These are phyloP conservation scores for Epichloe aotearoae DNA, from an alignment of 2,329 filamentous ascomycete species.

Conservation along the genomic window DNA sequence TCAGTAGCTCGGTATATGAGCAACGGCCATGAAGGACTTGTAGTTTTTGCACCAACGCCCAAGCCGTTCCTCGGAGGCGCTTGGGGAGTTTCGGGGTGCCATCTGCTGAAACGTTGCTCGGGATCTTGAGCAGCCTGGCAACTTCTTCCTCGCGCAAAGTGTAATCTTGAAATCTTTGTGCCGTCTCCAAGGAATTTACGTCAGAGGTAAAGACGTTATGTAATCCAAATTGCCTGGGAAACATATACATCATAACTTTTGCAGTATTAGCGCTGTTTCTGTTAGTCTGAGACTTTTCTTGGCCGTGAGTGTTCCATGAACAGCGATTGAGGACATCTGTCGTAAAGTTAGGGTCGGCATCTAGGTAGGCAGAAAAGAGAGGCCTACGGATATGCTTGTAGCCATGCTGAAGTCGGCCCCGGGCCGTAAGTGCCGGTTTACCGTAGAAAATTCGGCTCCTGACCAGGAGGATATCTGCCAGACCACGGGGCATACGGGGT, in stretches of 20 bases:
- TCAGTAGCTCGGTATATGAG: conserved; percentile 64
- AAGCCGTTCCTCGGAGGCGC: conserved; percentile 49
- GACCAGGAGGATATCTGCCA: conserved; percentile 58
- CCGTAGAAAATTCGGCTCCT: conserved; percentile 81
- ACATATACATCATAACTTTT: conserved; percentile 82
- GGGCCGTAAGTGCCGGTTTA: conserved; percentile 54
- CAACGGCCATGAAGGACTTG: conserved; percentile 61
- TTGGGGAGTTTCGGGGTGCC: conserved; percentile 38
- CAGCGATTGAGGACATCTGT: conserved; percentile 72
- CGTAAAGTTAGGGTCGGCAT: conserved; percentile 10
- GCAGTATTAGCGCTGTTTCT: conserved; percentile 36
- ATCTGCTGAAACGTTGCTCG: conserved; percentile 6
- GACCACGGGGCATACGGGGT: conserved; percentile 14
- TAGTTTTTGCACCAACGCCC: conserved; percentile 50
- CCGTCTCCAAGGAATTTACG: conserved; percentile 50
- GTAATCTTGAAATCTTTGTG: conserved; percentile 71
- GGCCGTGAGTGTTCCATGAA: conserved; percentile 12
- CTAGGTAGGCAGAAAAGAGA: neutral
- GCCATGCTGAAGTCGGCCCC: conserved; percentile 57
- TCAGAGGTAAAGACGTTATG: conserved; percentile 82
- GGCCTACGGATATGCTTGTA: conserved; percentile 67
- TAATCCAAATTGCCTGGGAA: conserved; percentile 77
- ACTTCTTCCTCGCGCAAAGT: conserved; percentile 79
- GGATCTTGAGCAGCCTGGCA: conserved; percentile 12
- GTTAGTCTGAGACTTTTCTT: neutral